Conservation (phyloP, 2,329 filamentous ascomycete species). For the Hypoxylon sp. region DNA sequence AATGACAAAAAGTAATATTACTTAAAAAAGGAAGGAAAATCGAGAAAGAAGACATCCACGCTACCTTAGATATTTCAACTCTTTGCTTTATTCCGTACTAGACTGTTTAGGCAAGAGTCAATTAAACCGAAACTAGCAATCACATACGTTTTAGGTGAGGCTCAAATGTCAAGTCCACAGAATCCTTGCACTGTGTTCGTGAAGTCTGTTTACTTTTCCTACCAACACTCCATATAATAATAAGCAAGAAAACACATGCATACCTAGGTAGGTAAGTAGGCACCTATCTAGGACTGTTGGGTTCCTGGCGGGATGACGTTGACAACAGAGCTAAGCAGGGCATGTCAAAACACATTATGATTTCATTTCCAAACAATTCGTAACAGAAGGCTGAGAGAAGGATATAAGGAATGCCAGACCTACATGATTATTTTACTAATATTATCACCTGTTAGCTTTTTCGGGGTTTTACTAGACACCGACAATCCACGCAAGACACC, state of each 20-base stretch:
- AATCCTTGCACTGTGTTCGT: not conserved
- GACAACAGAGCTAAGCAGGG: not conserved
- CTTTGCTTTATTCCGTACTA: not conserved
- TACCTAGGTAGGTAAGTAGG: not conserved
- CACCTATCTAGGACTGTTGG: not conserved
- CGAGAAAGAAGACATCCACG: not conserved
- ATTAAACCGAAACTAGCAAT: not conserved
- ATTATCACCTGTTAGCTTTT: not conserved
- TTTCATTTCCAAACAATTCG: not conserved
- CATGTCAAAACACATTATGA: not conserved
- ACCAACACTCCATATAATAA: not conserved
- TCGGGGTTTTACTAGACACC: constrained; percentile 16
- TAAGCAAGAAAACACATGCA: not conserved
- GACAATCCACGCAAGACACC: constrained; percentile 12
- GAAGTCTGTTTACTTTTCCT: not conserved
- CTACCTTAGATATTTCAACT: not conserved
- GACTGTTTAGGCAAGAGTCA: not conserved
- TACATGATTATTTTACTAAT: not conserved
- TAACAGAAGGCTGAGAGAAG: not conserved
- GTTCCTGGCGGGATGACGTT: too few species aligned
- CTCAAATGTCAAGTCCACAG: not conserved
- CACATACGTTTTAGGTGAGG: not conserved
- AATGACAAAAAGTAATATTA: not conserved
- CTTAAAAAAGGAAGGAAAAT: not conserved
- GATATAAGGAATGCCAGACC: not conserved